A percentile compares a stretch with the other conserved stretches of the same genome.
phyloP scores from a whole-genome alignment of 2,329 filamentous ascomycete species.

The Trichoderma harzianum region DNA sequence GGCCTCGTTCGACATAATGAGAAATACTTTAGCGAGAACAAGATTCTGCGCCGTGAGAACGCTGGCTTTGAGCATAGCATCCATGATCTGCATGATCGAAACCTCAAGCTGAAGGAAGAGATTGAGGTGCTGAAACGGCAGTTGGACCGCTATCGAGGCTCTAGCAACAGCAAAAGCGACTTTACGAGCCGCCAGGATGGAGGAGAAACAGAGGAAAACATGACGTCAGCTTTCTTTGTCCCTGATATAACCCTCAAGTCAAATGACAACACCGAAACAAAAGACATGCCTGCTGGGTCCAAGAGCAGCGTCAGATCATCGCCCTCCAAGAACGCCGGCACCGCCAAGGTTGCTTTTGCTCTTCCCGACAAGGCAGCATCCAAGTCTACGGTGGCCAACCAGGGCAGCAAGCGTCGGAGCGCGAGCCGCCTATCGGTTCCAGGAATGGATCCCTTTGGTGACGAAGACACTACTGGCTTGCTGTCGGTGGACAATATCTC shows the following conservation, averaged over 20 bases:
- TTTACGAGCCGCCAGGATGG: slow-evolving; percentile 33
- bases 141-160: slow-evolving; percentile 38
- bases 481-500: slow-evolving; percentile 34
- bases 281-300: slow-evolving; percentile 28
- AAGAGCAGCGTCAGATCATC: slow-evolving; percentile 28
- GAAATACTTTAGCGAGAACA: slow-evolving; percentile 53
- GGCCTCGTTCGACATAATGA: slow-evolving; percentile 54
- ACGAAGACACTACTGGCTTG: slow-evolving; percentile 36
- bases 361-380: slow-evolving; percentile 36
- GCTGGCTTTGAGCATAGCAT: slow-evolving; percentile 45
- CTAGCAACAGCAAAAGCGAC: slow-evolving; percentile 36
- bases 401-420: slow-evolving; percentile 42
- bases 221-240: slow-evolving; percentile 58
- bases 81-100: slow-evolving; percentile 45
- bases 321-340: slow-evolving; percentile 25
- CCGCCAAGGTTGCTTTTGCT: slow-evolving; percentile 41
- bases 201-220: slow-evolving; percentile 47
- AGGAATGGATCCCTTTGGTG: slow-evolving; percentile 29
- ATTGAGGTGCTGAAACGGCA: slow-evolving; percentile 45
- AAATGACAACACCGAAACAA: slow-evolving; percentile 36
- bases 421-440: slow-evolving; percentile 23
- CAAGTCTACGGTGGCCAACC: slow-evolving; percentile 37
- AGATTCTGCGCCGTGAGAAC: slow-evolving; percentile 47
- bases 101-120: slow-evolving; percentile 46
- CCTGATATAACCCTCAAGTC: slow-evolving; percentile 55